Evolutionary conservation across 768 basidiomycete species (phyloP), one percentile per base, ranked within the genome.

Genomic region (Rhizopogon vinicolor): DNA sequence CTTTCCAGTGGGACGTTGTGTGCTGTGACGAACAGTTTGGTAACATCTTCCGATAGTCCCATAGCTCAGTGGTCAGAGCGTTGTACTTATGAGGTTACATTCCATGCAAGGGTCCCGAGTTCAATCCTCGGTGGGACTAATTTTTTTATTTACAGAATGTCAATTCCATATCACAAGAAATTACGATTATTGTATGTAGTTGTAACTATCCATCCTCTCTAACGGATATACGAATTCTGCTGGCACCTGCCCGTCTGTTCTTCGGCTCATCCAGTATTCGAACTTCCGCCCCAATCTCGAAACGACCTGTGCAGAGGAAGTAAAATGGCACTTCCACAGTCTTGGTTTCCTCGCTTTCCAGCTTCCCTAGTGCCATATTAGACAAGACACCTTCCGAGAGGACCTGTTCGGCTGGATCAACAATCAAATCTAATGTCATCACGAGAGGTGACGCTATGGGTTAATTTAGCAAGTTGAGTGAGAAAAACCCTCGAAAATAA

Each of bases 221-320:
- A 31, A 65, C 61, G 18, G 54, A 45, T 29, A 48, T 55, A 49
- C 51, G 50, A 50, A 68, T 22, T 42, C 59, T 53, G 33, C 65
- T 58, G 2, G 62, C 44, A 19, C 70, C 68, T 22, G 63, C 60
- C 59, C 56, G 65, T 29, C 49, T 58, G 25, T 48, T 33, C 35
- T 58, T 60, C 41, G 51, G 53, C 29, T 6, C 1, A 25, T 60
- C 69, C 9, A 72, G 41, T 41, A 68, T 58, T 41, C 65, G 63
- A 28, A 69, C 72, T 54, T 75, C 75, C 5, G 72, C 74, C 1
- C 65, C 62, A 18, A 83, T 61, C 53, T 77, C 75, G 57, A 90
- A 93, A 51, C 74, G 69, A 8, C 92, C 92, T 44, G 75, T 74
- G 12, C 88, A 78, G 18, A 93, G 78, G 69, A 95, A 91, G 62